These are phyloP conservation scores for Peronospora belbahrii DNA, from an alignment of 352 stramenopile species.

Conservation along the genomic window DNA sequence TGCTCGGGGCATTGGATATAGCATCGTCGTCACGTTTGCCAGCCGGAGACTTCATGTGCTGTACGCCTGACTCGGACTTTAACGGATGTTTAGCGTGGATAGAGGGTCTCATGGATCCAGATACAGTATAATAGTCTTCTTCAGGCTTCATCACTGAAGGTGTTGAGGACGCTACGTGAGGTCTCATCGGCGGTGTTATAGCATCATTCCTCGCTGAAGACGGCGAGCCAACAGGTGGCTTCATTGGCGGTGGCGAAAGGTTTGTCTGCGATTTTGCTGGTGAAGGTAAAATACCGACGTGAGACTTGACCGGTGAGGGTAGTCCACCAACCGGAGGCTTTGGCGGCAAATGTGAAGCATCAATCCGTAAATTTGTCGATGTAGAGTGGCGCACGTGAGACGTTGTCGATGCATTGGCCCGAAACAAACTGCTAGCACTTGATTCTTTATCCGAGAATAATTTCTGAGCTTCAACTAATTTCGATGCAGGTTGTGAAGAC, in stretches of 20 bases:
- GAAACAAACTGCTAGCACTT: slow-evolving; percentile 36
- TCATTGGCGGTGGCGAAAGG: slow-evolving; percentile 6
- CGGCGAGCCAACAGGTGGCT: not conserved
- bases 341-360: not conserved
- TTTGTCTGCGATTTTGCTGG: slow-evolving; percentile 2
- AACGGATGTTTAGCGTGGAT: slow-evolving; percentile 12
- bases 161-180: slow-evolving; percentile 9
- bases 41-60: slow-evolving; percentile 18
- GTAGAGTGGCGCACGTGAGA: slow-evolving; percentile 2
- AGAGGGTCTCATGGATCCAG: slow-evolving; percentile 19
- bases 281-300: not conserved
- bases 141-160: slow-evolving; percentile 17
- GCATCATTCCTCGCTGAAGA: slow-evolving; percentile 5
- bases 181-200: slow-evolving; percentile 4
- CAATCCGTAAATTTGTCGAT: not conserved
- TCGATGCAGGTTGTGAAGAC: slow-evolving; percentile 6
- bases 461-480: slow-evolving; percentile 22
- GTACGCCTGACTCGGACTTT: slow-evolving; percentile 17
- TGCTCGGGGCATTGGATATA: slow-evolving; percentile 25
- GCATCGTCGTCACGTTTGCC: slow-evolving; percentile 27
- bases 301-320: slow-evolving; percentile 6
- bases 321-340: slow-evolving; percentile 2
- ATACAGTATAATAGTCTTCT: slow-evolving; percentile 10
- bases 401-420: slow-evolving; percentile 4
- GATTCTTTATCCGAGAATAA: slow-evolving; percentile 27